Conservation (phyloP, 768 basidiomycete genomes). For the Mycena crocata region DNA sequence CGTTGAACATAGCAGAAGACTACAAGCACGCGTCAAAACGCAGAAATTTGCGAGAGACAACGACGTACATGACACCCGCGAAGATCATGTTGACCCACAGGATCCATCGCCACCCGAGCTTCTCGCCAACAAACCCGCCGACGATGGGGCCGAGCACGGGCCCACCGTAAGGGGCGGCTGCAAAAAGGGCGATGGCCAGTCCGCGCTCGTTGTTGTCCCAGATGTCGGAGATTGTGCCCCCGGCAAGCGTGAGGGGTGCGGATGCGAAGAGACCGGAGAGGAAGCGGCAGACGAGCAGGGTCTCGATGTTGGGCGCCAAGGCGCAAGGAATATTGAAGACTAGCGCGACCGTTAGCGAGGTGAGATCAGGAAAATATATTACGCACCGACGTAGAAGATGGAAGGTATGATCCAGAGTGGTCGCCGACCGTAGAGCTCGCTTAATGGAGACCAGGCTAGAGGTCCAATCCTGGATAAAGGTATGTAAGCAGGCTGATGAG, state of each 20-base stretch:
- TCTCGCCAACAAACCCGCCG: constrained; percentile 59
- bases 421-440: constrained; percentile 54
- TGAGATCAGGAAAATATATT: background rate
- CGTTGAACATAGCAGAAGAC: constrained; percentile 28
- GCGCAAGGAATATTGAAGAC: constrained; percentile 47
- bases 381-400: constrained; percentile 50
- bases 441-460: constrained; percentile 40
- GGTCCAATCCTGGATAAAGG: constrained; percentile 34
- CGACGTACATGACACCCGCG: constrained; percentile 45
- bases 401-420: constrained; percentile 52
- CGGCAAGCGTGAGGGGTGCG: constrained; percentile 53
- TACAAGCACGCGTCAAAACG: background rate
- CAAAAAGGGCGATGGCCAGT: constrained; percentile 53
- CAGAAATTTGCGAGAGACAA: background rate
- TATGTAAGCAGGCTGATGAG: constrained; percentile 3
- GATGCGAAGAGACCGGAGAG: constrained; percentile 55
- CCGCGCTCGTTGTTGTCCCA: constrained; percentile 56
- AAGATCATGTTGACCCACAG: constrained; percentile 56
- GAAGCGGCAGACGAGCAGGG: constrained; percentile 49
- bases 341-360: background rate
- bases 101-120: constrained; percentile 52
- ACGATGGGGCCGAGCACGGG: constrained; percentile 60
- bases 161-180: constrained; percentile 52
- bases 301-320: constrained; percentile 47
- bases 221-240: constrained; percentile 51